Conservation (phyloP, 768 basidiomycete genomes). For the Xanthoconium purpureum region DNA sequence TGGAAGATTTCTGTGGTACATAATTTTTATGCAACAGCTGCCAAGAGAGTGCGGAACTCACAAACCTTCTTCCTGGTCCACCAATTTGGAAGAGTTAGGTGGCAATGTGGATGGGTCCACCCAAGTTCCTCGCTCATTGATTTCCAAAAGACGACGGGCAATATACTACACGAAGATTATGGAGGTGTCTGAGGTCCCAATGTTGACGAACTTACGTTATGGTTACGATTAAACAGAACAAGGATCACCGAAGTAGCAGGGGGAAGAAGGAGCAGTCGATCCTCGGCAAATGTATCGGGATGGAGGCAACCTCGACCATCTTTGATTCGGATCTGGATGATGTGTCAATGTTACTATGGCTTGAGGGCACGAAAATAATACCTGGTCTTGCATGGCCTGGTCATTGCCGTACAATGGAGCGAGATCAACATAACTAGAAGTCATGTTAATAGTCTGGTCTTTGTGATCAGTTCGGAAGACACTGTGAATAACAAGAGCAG, state of each 20-base stretch:
- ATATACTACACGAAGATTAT: constrained; percentile 55
- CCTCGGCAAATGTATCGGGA: constrained; percentile 77
- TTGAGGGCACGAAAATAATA: constrained; percentile 31
- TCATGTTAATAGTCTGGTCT: constrained; percentile 71
- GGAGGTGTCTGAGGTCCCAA: neutral
- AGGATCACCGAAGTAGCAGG: constrained; percentile 72
- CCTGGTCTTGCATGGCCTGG: constrained; percentile 54
- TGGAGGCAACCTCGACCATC: constrained; percentile 65
- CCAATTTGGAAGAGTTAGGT: constrained; percentile 31
- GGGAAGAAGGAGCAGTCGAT: constrained; percentile 74
- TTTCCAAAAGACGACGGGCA: constrained; percentile 69
- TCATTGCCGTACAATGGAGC: constrained; percentile 79
- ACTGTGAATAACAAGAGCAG: constrained; percentile 80
- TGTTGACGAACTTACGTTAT: constrained; percentile 55
- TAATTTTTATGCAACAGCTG: neutral
- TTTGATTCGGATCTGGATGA: constrained; percentile 33
- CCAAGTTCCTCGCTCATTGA: constrained; percentile 74
- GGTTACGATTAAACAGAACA: constrained; percentile 87
- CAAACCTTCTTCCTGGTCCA: constrained; percentile 54
- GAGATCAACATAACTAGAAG: constrained; percentile 84
- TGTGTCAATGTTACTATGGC: neutral
- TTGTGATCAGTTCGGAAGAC: constrained; percentile 80
- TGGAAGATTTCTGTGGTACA: constrained; percentile 70
- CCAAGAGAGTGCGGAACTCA: neutral
- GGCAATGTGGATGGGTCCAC: constrained; percentile 50